phyloP scores from a whole-genome alignment of 495 filamentous ascomycete genomes.

The Penicillium cataractarum region DNA sequence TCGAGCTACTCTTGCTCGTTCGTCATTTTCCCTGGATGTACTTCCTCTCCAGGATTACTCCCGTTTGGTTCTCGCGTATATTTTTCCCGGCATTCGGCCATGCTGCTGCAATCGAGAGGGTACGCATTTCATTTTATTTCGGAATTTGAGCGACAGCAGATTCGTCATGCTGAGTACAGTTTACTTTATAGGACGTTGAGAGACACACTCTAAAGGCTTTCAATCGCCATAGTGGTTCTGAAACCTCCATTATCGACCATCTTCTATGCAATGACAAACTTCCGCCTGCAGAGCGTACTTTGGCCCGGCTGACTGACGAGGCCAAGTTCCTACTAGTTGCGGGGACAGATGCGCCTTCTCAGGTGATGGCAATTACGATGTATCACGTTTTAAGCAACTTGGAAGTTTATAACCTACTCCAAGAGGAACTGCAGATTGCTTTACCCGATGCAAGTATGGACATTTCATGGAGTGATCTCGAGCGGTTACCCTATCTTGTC shows the following conservation, averaged over 20 bases:
- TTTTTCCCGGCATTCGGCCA: not conserved
- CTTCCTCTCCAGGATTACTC: not conserved
- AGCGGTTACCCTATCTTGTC: slow-evolving; percentile 1
- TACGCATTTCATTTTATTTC: not conserved
- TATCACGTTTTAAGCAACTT: not conserved
- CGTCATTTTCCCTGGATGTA: not conserved
- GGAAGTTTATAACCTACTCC: not conserved
- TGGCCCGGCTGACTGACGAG: not conserved
- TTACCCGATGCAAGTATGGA: not conserved
- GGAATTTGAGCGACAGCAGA: not conserved
- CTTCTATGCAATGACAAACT: not conserved
- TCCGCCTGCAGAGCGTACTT: not conserved
- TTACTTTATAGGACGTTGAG: not conserved
- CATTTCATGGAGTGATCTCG: not conserved
- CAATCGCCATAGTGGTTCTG: not conserved
- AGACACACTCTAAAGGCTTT: not conserved
- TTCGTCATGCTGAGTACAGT: not conserved
- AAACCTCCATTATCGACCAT: not conserved
- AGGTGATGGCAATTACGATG: slow-evolving; percentile 3
- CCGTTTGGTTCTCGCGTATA: not conserved
- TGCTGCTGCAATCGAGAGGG: not conserved
- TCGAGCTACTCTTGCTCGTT: not conserved
- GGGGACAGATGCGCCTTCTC: not conserved
- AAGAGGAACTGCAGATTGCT: not conserved
- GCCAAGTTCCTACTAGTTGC: not conserved